These are phyloP conservation scores for Cenchrus fungigraminus DNA, from an alignment of 176 grass and related monocot genomes.

Conservation along the genomic window DNA sequence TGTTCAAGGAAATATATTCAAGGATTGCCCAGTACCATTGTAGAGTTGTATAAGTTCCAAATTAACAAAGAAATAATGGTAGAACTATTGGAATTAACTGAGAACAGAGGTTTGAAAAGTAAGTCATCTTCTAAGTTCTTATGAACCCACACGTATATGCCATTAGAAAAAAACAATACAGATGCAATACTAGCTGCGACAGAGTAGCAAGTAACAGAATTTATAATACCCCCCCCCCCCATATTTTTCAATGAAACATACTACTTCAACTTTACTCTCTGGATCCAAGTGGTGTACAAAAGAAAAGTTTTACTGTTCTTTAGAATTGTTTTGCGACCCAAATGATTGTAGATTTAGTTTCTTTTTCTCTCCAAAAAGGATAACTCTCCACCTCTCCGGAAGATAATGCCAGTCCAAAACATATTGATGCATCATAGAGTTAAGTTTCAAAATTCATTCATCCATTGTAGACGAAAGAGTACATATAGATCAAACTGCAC, in stretches of 20 bases:
- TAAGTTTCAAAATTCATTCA: background rate
- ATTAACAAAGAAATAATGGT: conserved; percentile 16
- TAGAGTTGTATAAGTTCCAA: background rate
- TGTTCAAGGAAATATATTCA: background rate
- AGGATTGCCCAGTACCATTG: background rate
- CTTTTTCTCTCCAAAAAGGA: background rate
- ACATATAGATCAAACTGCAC: too few species aligned
- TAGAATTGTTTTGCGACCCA: background rate
- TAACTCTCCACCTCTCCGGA: background rate
- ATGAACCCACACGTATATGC: background rate
- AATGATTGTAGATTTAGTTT: background rate
- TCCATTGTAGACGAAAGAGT: too few species aligned
- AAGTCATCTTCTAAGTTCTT: conserved; percentile 11
- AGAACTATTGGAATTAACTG: background rate
- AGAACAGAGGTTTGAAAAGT: background rate
- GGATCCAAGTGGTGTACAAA: background rate
- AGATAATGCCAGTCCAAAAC: background rate
- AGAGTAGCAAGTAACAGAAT: background rate
- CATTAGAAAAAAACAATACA: background rate
- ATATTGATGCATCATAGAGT: background rate
- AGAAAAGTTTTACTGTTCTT: background rate
- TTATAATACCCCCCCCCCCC: background rate
- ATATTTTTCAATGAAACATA: background rate
- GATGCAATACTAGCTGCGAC: background rate
- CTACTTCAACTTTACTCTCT: background rate